Conservation (phyloP, 2,329 filamentous ascomycete species). For the Botrytis paeoniae region DNA sequence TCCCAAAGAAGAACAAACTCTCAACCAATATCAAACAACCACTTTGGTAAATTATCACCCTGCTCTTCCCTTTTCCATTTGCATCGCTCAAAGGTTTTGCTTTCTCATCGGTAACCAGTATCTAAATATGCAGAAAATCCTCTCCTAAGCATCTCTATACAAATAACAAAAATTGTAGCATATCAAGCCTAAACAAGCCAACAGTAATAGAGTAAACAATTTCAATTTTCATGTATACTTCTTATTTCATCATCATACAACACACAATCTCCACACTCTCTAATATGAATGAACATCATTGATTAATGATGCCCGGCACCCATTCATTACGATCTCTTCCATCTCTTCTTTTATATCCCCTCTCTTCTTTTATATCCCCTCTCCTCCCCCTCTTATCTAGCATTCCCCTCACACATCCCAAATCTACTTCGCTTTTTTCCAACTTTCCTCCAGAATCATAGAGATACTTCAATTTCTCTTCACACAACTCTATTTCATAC, state of each 20-base stretch:
- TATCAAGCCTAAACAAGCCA: not conserved
- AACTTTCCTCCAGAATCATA: not conserved
- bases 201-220: not conserved
- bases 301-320: rapidly evolving
- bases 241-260: not conserved
- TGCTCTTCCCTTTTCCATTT: not conserved
- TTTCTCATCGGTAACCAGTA: not conserved
- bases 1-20: not conserved
- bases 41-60: not conserved
- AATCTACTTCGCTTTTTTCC: not conserved
- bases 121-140: not conserved
- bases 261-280: not conserved
- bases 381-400: not conserved
- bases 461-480: not conserved
- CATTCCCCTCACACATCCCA: not conserved
- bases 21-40: not conserved
- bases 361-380: not conserved
- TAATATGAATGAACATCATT: not conserved
- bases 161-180: rapidly evolving
- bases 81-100: not conserved
- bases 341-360: not conserved
- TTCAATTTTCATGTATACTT: not conserved
- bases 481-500: not conserved
- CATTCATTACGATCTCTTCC: not conserved
- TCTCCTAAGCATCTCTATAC: not conserved